Conservation (phyloP, 2,329 filamentous ascomycete genomes). For the Plenodomus lindquistii region DNA sequence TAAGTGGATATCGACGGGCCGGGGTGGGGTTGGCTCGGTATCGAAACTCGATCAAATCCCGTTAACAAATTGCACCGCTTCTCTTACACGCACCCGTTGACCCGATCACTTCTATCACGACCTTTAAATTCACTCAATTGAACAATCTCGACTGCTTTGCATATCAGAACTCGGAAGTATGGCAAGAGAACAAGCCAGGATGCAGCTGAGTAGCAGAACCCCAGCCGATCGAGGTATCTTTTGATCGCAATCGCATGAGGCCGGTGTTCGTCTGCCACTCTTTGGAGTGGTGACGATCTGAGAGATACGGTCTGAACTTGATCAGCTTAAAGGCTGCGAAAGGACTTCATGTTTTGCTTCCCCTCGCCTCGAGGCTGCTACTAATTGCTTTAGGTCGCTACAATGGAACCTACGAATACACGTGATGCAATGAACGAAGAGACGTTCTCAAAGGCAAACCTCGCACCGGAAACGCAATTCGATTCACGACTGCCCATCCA, state of each 20-base stretch:
- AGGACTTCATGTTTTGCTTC: conserved; percentile 55
- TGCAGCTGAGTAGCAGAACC: conserved; percentile 39
- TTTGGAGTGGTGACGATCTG: conserved; percentile 43
- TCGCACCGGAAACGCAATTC: conserved; percentile 25
- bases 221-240: conserved; percentile 44
- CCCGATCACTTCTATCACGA: neutral
- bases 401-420: conserved; percentile 23
- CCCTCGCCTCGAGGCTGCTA: conserved; percentile 19
- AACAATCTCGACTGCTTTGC: neutral
- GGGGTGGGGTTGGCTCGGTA: conserved; percentile 1
- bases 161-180: conserved; percentile 21
- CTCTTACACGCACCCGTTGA: neutral
- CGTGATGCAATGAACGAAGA: conserved; percentile 18
- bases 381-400: conserved; percentile 42
- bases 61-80: neutral
- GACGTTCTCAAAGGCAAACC: conserved; percentile 24
- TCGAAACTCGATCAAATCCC: neutral
- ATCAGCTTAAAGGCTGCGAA: conserved; percentile 59
- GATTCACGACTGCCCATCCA: conserved; percentile 18
- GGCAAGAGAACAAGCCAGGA: conserved; percentile 28
- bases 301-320: conserved; percentile 61
- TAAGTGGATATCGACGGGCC: neutral
- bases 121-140: neutral
- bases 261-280: conserved; percentile 37
- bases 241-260: conserved; percentile 41